A percentile compares a stretch with the other conserved stretches of the same genome.
phyloP scores from a whole-genome alignment of 2,329 filamentous ascomycete species.

The Venturia oleaginea region DNA sequence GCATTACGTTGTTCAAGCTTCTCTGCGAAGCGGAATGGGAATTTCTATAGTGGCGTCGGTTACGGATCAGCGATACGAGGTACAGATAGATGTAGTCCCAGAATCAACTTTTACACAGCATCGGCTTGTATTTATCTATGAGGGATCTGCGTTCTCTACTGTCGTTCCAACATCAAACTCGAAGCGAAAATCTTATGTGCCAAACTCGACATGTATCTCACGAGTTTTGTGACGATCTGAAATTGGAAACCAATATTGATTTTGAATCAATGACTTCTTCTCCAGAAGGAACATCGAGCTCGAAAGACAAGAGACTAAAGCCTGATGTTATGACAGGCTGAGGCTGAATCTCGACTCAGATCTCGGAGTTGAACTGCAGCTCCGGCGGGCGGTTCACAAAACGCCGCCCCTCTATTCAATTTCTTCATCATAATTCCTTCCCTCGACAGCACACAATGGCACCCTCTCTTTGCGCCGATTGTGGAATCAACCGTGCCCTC shows the following conservation, averaged over 20 bases:
- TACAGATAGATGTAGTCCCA: neutral
- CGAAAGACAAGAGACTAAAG: no score
- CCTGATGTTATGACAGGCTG: neutral
- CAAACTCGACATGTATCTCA: no score
- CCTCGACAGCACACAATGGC: conserved; percentile 49
- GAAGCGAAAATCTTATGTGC: no score
- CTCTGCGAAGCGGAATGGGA: neutral
- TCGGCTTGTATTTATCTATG: no score
- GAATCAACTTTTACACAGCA: neutral
- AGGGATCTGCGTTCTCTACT: no score
- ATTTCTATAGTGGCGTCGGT: neutral
- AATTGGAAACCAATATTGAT: no score
- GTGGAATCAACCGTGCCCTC: conserved; percentile 67
- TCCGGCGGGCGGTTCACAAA: neutral
- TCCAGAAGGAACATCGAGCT: no score
- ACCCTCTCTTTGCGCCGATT: conserved; percentile 65
- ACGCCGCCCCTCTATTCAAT: neutral
- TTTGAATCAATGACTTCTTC: no score
- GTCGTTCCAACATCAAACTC: no score
- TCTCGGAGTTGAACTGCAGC: neutral
- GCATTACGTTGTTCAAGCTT: neutral
- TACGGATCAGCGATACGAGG: neutral
- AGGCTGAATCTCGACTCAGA: neutral
- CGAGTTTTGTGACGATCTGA: no score
- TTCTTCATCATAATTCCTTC: neutral